Evolutionary conservation across 2,329 filamentous ascomycete genomes (phyloP).

Genomic region (Xenosphaeropsis pyriputrescens): DNA sequence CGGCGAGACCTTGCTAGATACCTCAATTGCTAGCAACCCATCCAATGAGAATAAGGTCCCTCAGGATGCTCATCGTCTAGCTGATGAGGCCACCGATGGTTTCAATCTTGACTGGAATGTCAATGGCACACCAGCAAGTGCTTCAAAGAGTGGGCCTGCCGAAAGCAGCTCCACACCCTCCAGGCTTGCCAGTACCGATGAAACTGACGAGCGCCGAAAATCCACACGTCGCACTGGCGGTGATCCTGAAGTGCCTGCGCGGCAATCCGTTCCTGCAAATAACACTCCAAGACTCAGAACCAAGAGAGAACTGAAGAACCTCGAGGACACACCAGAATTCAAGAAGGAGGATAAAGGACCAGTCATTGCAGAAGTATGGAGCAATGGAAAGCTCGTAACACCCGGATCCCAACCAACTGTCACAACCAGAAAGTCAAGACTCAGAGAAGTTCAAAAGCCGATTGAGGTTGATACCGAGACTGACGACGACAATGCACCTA

Average conservation of each 20-base stretch:
- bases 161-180: conserved; percentile 15
- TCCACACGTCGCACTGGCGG: conserved; percentile 28
- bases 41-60: conserved; percentile 10
- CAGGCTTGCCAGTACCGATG: conserved; percentile 5
- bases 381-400: conserved; percentile 46
- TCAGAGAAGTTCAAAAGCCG: conserved; percentile 15
- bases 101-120: conserved; percentile 28
- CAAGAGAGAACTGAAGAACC: conserved; percentile 39
- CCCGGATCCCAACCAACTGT: conserved; percentile 21
- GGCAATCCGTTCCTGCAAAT: conserved; percentile 34
- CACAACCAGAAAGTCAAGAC: conserved; percentile 9
- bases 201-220: conserved; percentile 15
- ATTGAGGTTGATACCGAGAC: conserved; percentile 5
- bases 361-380: conserved; percentile 44
- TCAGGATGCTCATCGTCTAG: conserved; percentile 14
- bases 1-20: conserved; percentile 18
- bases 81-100: conserved; percentile 28
- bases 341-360: conserved; percentile 41
- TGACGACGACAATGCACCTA: conserved; percentile 4
- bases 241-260: conserved; percentile 27
- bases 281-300: conserved; percentile 31
- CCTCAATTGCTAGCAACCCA: conserved; percentile 13
- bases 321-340: conserved; percentile 50
- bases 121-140: conserved; percentile 21
- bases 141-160: conserved; percentile 10